phyloP scores from a whole-genome alignment of 371 early-diverging fungal species.

The Basidiobolus heterosporus region DNA sequence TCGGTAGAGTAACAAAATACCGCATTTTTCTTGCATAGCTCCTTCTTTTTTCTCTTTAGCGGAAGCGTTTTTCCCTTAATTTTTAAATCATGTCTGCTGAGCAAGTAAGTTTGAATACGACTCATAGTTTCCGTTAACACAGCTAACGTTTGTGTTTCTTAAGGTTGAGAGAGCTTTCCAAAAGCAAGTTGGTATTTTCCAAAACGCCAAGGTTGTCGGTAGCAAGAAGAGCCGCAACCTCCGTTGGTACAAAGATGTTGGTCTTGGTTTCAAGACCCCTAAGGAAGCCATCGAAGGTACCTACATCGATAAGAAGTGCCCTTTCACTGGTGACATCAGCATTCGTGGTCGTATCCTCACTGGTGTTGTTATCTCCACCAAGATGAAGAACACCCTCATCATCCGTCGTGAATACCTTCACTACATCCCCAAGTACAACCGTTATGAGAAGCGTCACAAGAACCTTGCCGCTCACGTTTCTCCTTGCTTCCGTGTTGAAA shows the following conservation, averaged over 20 bases:
- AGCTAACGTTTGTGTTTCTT: neutral
- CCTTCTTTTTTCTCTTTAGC: too few relatives aligned
- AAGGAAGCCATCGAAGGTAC: conserved; percentile 88
- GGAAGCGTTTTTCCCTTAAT: too few relatives aligned
- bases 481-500: conserved; percentile 90
- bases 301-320: conserved; percentile 99
- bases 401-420: conserved; percentile 98
- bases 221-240: conserved; percentile 56
- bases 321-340: conserved; percentile 96
- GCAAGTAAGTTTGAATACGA: too few relatives aligned
- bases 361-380: conserved; percentile 91
- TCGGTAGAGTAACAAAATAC: too few relatives aligned
- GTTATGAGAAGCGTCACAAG: conserved; percentile 99
- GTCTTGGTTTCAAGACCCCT: conserved; percentile 99
- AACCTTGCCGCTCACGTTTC: conserved; percentile 97
- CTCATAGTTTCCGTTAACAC: neutral
- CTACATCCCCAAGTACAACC: conserved; percentile 99
- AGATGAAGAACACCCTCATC: conserved; percentile 98
- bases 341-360: conserved; percentile 97
- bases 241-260: conserved; percentile 95
- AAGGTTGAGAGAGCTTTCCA: conserved; percentile 84
- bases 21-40: too few relatives aligned
- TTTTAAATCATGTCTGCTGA: too few relatives aligned
- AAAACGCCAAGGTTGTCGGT: conserved; percentile 62
- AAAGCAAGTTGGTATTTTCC: conserved; percentile 93